A percentile compares a stretch with the other conserved stretches of the same genome.
phyloP scores from a whole-genome alignment of 176 grass and related monocot species.

The Musa schizocarpa region DNA sequence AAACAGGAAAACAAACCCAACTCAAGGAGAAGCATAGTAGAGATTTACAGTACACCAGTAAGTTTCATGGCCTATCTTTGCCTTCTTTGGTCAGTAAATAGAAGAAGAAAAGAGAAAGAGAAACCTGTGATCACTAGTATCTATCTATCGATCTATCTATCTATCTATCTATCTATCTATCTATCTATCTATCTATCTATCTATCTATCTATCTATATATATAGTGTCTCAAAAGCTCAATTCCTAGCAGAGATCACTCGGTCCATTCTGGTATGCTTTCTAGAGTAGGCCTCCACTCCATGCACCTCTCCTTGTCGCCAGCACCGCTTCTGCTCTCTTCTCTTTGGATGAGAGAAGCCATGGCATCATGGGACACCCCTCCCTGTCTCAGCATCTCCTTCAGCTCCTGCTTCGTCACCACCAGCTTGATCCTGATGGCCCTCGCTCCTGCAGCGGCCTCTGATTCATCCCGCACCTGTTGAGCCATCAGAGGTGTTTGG shows the following conservation, averaged over 20 bases:
- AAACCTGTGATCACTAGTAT: not conserved
- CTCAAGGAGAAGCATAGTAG: no score
- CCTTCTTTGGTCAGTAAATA: not conserved
- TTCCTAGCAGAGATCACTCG: not conserved
- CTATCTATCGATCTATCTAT: no score
- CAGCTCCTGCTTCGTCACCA: conserved; percentile 26
- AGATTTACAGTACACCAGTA: not conserved
- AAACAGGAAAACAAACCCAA: no score
- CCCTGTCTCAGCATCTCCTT: conserved; percentile 24
- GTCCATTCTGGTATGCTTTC: conserved; percentile 35
- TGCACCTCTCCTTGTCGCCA: conserved; percentile 1
- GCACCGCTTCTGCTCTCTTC: not conserved
- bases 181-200: no score
- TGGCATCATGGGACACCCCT: conserved; percentile 12
- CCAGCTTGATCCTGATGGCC: conserved; percentile 24
- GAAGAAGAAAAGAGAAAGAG: not conserved
- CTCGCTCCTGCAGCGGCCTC: conserved; percentile 5
- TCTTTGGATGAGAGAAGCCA: conserved; percentile 22
- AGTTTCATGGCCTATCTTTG: not conserved
- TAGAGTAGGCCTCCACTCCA: conserved; percentile 19
- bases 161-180: no score
- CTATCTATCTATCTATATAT: no score
- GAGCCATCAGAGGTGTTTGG: conserved; percentile 6
- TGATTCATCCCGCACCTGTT: not conserved
- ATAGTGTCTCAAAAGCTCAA: not conserved